Conservation (phyloP, 2,329 filamentous ascomycete species). For the Macroventuria anomochaeta region DNA sequence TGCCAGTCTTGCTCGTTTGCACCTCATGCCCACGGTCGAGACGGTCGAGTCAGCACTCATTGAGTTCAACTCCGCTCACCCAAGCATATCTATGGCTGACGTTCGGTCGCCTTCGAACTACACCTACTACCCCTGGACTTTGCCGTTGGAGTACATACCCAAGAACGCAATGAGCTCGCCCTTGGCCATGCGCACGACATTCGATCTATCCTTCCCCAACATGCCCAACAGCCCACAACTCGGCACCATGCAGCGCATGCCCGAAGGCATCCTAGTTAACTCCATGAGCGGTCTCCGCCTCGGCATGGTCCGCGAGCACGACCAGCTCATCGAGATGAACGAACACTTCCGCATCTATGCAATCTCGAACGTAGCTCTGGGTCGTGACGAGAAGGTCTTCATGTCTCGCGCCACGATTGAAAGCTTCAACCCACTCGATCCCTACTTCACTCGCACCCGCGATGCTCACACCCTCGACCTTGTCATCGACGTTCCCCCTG, state of each 20-base stretch:
- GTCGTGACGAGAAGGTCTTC: slow-evolving; percentile 85
- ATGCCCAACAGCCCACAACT: slow-evolving; percentile 58
- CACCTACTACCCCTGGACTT: slow-evolving; percentile 91
- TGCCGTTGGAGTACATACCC: slow-evolving; percentile 78
- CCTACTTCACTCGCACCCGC: slow-evolving; percentile 80
- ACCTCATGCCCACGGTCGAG: slow-evolving; percentile 68
- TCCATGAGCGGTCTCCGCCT: slow-evolving; percentile 67
- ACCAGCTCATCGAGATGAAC: slow-evolving; percentile 45
- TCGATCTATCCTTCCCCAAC: slow-evolving; percentile 71
- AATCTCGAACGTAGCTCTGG: slow-evolving; percentile 80
- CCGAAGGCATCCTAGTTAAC: slow-evolving; percentile 66
- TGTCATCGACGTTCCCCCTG: slow-evolving; percentile 63
- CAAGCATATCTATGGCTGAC: slow-evolving; percentile 62
- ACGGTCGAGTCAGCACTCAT: slow-evolving; percentile 65
- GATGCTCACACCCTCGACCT: slow-evolving; percentile 77
- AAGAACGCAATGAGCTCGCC: slow-evolving; percentile 76
- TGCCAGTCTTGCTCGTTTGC: slow-evolving; percentile 80
- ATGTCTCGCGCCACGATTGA: slow-evolving; percentile 72
- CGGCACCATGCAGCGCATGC: slow-evolving; percentile 62
- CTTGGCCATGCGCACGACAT: slow-evolving; percentile 73
- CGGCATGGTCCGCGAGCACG: slow-evolving; percentile 70
- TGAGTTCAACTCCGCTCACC: slow-evolving; percentile 60
- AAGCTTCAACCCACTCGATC: slow-evolving; percentile 77
- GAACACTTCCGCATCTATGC: slow-evolving; percentile 74
- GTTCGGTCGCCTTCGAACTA: slow-evolving; percentile 73